Percentiles rank a stretch among this genome's conserved stretches.
These are phyloP conservation scores for Cladosporium austrohemisphaericum DNA, from an alignment of 2,329 filamentous ascomycete genomes.

Conservation along the genomic window DNA sequence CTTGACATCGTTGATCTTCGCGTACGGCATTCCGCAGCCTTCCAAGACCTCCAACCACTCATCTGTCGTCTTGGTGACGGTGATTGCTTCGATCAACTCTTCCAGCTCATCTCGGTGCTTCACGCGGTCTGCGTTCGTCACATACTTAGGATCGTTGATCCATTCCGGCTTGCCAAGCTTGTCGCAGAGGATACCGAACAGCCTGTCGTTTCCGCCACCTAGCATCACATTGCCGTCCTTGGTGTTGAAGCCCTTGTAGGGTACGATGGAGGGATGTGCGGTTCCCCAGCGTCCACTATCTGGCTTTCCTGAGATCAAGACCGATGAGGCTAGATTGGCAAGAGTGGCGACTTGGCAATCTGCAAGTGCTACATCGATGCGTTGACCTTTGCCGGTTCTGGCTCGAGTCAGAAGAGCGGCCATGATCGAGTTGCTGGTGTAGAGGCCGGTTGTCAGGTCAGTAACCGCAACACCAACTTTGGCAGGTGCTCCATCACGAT, in stretches of 20 bases:
- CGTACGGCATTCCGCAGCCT: constrained; percentile 89
- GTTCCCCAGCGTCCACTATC: constrained; percentile 94
- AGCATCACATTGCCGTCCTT: constrained; percentile 60
- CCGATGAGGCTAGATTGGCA: constrained; percentile 92
- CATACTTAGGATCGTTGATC: constrained; percentile 54
- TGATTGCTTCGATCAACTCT: constrained; percentile 70
- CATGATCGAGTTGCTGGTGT: constrained; percentile 94
- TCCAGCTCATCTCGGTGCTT: constrained; percentile 75
- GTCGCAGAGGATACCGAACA: constrained; percentile 59
- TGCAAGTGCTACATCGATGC: constrained; percentile 85
- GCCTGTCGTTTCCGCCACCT: constrained; percentile 60
- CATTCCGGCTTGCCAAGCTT: constrained; percentile 56
- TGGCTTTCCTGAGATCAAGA: constrained; percentile 78
- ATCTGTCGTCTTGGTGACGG: constrained; percentile 71
- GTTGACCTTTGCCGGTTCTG: constrained; percentile 76
- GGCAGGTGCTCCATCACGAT: constrained; percentile 81
- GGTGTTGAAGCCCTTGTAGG: constrained; percentile 78
- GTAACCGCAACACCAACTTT: constrained; percentile 98
- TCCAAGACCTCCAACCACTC: constrained; percentile 87
- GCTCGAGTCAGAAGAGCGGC: constrained; percentile 77
- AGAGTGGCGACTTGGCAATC: constrained; percentile 94
- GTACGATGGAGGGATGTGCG: constrained; percentile 96
- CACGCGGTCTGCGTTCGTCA: constrained; percentile 58
- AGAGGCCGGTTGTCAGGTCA: constrained; percentile 89
- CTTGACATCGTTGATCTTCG: constrained; percentile 90